Conservation (phyloP, 768 basidiomycete genomes). For the Postia placenta region DNA sequence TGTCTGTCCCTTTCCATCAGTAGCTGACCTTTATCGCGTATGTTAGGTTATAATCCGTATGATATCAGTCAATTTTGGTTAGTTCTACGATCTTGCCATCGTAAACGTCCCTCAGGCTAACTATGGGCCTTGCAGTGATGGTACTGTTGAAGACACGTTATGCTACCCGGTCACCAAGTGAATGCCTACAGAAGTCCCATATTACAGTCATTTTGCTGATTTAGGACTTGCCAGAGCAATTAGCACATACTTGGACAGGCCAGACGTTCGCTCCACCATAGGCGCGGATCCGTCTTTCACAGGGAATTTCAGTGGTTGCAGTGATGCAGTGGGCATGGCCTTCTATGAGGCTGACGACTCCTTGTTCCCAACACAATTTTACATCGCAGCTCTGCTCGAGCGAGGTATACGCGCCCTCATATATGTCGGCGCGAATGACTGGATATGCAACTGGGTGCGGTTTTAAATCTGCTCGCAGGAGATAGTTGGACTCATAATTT, state of each 20-base stretch:
- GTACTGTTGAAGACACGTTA: slow-evolving; percentile 37
- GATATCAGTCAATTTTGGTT: slow-evolving; percentile 58
- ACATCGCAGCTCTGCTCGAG: slow-evolving; percentile 51
- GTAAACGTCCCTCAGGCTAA: slow-evolving; percentile 1
- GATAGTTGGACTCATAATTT: too few species aligned
- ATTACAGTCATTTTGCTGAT: slow-evolving; percentile 1
- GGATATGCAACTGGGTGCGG: slow-evolving; percentile 48
- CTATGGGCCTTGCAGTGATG: slow-evolving; percentile 25
- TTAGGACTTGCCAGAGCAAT: slow-evolving; percentile 38
- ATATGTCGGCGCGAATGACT: slow-evolving; percentile 51
- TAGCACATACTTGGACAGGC: slow-evolving; percentile 52
- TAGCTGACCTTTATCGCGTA: too few species aligned
- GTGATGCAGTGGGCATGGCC: slow-evolving; percentile 34
- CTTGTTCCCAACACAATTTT: slow-evolving; percentile 26
- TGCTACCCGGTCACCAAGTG: slow-evolving; percentile 57
- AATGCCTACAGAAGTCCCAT: too few species aligned
- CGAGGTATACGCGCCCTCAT: slow-evolving; percentile 46
- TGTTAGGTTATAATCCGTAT: slow-evolving; percentile 49
- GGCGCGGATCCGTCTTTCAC: slow-evolving; percentile 51
- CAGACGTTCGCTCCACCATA: slow-evolving; percentile 44
- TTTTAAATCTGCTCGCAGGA: background rate
- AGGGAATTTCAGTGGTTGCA: slow-evolving; percentile 35
- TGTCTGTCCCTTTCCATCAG: slow-evolving; percentile 19
- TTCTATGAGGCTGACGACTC: slow-evolving; percentile 45
- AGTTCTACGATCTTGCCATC: background rate